Evolutionary conservation across 495 filamentous ascomycete species (phyloP).

Genomic region (Penicillium waksmanii): DNA sequence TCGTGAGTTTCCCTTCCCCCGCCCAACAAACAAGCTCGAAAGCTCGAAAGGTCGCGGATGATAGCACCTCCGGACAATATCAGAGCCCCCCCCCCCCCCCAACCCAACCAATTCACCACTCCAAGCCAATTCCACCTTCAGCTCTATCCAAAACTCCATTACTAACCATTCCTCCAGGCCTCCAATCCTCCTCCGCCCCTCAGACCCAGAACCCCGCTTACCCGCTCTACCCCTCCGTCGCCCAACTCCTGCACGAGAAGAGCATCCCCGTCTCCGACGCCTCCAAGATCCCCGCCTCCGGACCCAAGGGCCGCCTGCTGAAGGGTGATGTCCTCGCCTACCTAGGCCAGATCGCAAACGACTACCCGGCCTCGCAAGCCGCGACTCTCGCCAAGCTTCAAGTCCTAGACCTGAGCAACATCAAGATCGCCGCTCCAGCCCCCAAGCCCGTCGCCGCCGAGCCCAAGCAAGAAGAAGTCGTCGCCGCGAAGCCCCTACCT

Average conservation of each 20-base stretch:
- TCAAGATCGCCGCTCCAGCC: slow-evolving; percentile 77
- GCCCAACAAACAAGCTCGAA: slow-evolving; percentile 7
- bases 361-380: slow-evolving; percentile 70
- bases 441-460: slow-evolving; percentile 49
- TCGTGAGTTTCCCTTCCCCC: slow-evolving; percentile 40
- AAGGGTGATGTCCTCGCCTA: slow-evolving; percentile 97
- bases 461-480: slow-evolving; percentile 40
- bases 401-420: slow-evolving; percentile 92
- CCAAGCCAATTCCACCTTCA: background rate
- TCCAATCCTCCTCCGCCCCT: slow-evolving; percentile 42
- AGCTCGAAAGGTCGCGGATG: background rate
- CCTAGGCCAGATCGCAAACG: slow-evolving; percentile 71
- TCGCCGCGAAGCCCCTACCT: slow-evolving; percentile 36
- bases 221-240: slow-evolving; percentile 85
- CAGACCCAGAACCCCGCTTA: slow-evolving; percentile 70
- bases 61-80: slow-evolving; percentile 12
- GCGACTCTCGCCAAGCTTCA: slow-evolving; percentile 70
- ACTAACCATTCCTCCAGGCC: slow-evolving; percentile 26
- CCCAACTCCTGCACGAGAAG: slow-evolving; percentile 76
- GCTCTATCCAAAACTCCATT: background rate
- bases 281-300: slow-evolving; percentile 80
- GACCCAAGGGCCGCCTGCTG: slow-evolving; percentile 85
- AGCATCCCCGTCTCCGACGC: slow-evolving; percentile 70
- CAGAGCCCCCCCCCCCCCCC: no score
- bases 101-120: background rate